These are phyloP conservation scores for Quercus agrifolia DNA, from an alignment of 306 rosid species.

Conservation along the genomic window DNA sequence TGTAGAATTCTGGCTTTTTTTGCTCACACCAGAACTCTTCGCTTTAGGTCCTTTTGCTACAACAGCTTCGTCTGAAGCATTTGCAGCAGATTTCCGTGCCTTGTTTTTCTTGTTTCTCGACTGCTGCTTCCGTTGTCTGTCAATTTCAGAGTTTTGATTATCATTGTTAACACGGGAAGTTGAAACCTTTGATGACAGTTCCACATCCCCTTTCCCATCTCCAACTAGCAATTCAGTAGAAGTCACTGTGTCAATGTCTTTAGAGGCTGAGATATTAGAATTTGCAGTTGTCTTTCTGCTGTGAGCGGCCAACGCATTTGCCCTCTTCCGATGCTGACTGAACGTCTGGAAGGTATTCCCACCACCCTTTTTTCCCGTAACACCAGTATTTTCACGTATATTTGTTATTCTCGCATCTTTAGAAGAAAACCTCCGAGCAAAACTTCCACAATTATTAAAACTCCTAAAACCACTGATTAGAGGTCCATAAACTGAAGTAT, in stretches of 20 bases:
- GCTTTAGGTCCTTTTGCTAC: constrained; percentile 25
- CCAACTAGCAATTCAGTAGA: constrained; percentile 24
- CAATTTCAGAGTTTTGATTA: constrained; percentile 30
- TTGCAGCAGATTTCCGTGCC: constrained; percentile 23
- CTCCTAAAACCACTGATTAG: constrained; percentile 16
- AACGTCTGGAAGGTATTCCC: not conserved
- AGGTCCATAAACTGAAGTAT: constrained; percentile 20
- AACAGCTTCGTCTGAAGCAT: constrained; percentile 24
- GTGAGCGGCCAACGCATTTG: constrained; percentile 28
- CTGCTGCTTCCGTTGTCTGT: constrained; percentile 33
- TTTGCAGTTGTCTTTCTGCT: constrained; percentile 23
- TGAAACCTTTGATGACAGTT: constrained; percentile 6
- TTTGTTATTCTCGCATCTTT: constrained; percentile 16
- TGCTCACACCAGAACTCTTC: constrained; percentile 24
- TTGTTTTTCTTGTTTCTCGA: constrained; percentile 44
- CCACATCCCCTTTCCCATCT: constrained; percentile 19
- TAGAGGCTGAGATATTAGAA: constrained; percentile 22
- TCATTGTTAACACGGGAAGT: constrained; percentile 11
- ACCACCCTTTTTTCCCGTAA: constrained; percentile 13
- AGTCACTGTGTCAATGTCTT: constrained; percentile 20
- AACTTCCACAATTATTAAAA: constrained; percentile 25
- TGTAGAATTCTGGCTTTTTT: constrained; percentile 14
- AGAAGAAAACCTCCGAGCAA: constrained; percentile 47
- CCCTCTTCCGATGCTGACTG: constrained; percentile 31
- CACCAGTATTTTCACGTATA: constrained; percentile 14